Evolutionary conservation across 2,329 filamentous ascomycete species (phyloP).

Genomic region (Ophiosphaerella korrae): DNA sequence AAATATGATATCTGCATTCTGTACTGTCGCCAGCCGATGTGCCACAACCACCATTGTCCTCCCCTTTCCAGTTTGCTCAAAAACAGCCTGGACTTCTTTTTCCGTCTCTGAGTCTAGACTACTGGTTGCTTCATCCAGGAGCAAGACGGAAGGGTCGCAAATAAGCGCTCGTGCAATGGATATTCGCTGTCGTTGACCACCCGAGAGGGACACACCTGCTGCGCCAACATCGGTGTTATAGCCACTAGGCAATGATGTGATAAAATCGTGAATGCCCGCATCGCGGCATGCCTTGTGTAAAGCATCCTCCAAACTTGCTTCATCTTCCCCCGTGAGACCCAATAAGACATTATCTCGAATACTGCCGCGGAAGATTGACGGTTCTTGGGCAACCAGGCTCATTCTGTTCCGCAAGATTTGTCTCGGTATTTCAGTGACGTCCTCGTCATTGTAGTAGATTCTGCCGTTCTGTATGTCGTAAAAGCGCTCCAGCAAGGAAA

Average conservation of each 20-base stretch:
- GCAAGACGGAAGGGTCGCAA: conserved; percentile 61
- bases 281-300: conserved; percentile 58
- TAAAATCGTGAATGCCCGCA: conserved; percentile 38
- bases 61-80: conserved; percentile 59
- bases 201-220: conserved; percentile 66
- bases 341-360: conserved; percentile 56
- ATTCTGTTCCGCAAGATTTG: conserved; percentile 67
- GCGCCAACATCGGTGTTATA: conserved; percentile 34
- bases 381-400: conserved; percentile 63
- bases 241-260: conserved; percentile 34
- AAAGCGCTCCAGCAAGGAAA: conserved; percentile 88
- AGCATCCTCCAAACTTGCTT: conserved; percentile 48
- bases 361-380: conserved; percentile 51
- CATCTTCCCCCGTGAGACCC: conserved; percentile 49
- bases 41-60: conserved; percentile 51
- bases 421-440: conserved; percentile 56
- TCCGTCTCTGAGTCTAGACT: conserved; percentile 70
- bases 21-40: conserved; percentile 48
- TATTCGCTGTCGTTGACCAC: conserved; percentile 78
- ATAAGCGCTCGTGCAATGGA: conserved; percentile 73
- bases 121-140: conserved; percentile 65
- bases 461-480: conserved; percentile 79
- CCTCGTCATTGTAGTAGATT: conserved; percentile 69
- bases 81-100: conserved; percentile 68
- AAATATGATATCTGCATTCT: conserved; percentile 48